Percentiles rank a stretch among this genome's conserved stretches.
These are phyloP conservation scores for Dendrobium nobile DNA, from an alignment of 106 monocot genomes.

Conservation along the genomic window DNA sequence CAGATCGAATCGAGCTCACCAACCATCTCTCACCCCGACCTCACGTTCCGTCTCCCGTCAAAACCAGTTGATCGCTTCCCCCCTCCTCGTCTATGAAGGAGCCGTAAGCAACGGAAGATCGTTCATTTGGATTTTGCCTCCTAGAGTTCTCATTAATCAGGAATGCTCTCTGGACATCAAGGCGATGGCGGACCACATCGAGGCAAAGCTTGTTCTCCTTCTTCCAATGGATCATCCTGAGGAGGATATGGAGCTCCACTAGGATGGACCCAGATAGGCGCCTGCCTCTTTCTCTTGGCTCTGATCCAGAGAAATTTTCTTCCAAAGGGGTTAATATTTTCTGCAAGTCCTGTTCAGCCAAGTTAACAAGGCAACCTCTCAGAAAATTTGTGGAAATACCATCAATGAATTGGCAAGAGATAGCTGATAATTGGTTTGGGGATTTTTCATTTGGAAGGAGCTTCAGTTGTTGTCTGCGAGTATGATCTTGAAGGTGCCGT, in stretches of 20 bases:
- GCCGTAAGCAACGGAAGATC: neutral
- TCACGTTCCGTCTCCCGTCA: too few relatives aligned
- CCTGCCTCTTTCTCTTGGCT: conserved; percentile 24
- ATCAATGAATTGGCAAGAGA: conserved; percentile 80
- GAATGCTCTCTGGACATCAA: conserved; percentile 14
- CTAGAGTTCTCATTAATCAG: conserved; percentile 49
- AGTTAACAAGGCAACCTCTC: conserved; percentile 60
- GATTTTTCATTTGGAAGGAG: conserved; percentile 84
- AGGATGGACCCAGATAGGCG: conserved; percentile 5
- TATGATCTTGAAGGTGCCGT: conserved; percentile 55
- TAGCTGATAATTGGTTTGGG: conserved; percentile 99
- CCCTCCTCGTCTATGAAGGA: conserved; percentile 23
- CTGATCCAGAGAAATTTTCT: conserved; percentile 52
- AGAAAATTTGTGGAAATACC: conserved; percentile 81
- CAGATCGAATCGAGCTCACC: too few relatives aligned
- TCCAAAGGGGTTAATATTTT: conserved; percentile 53
- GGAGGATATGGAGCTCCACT: conserved; percentile 5
- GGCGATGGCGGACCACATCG: conserved; percentile 40
- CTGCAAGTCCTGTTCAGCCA: conserved; percentile 72
- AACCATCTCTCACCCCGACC: too few relatives aligned
- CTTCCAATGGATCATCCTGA: conserved; percentile 51
- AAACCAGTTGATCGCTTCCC: conserved; percentile 2
- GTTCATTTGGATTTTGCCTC: conserved; percentile 33
- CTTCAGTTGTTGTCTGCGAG: conserved; percentile 54
- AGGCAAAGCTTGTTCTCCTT: conserved; percentile 43